phyloP scores from a whole-genome alignment of 2,329 filamentous ascomycete genomes.

The Aspergillus luchuensis region DNA sequence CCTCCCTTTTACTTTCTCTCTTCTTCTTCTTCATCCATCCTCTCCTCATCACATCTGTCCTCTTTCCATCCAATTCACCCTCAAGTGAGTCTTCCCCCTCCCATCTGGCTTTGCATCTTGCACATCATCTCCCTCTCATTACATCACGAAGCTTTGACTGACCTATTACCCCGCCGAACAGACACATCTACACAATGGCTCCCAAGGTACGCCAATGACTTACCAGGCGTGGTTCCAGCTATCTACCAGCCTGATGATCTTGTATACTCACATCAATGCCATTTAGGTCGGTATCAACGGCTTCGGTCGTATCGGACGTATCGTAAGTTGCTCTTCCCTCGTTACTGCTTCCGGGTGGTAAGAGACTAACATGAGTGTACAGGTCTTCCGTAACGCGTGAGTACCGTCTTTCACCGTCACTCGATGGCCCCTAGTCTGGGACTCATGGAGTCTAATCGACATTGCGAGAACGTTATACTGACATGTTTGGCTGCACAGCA shows the following conservation, averaged over 20 bases:
- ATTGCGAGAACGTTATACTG: conserved; percentile 5
- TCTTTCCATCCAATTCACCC: conserved; percentile 4
- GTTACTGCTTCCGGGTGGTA: neutral
- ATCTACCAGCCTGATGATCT: neutral
- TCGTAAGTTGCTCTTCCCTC: conserved; percentile 53
- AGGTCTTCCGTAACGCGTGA: conserved; percentile 94
- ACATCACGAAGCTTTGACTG: conserved; percentile 24
- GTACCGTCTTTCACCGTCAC: conserved; percentile 35
- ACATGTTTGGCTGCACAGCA: conserved; percentile 45
- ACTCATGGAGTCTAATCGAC: neutral
- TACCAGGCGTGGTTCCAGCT: neutral
- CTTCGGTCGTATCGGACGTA: conserved; percentile 99
- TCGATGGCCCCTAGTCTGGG: too few species aligned
- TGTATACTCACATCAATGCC: conserved; percentile 13
- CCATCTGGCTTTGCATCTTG: neutral
- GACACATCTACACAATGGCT: conserved; percentile 38
- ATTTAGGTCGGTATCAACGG: conserved; percentile 93
- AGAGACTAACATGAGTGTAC: conserved; percentile 27
- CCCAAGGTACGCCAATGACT: conserved; percentile 32
- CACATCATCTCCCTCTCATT: neutral
- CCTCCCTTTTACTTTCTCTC: conserved; percentile 19
- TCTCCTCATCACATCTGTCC: neutral
- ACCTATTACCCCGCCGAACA: conserved; percentile 32
- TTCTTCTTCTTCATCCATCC: conserved; percentile 9
- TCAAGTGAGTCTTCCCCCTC: conserved; percentile 17